Evolutionary conservation across 805 yeast species (phyloP).

Genomic region (Komagataella kurtzmanii): DNA sequence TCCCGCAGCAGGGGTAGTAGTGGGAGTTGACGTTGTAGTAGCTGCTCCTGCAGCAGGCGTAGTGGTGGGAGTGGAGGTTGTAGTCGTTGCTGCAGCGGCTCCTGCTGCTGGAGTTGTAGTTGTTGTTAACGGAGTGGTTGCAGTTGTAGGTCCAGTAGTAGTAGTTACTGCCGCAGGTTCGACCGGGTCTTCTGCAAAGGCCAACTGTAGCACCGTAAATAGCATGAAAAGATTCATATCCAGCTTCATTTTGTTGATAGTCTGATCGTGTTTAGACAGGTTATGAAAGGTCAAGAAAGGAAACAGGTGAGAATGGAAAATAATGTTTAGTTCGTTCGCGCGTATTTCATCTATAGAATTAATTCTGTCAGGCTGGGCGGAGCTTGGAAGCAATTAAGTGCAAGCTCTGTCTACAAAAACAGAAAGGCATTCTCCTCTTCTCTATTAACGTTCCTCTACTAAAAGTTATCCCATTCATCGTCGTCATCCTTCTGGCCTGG

Average conservation of each 20-base stretch:
- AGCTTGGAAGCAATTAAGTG: neutral
- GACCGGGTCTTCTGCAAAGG: neutral
- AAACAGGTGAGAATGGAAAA: neutral
- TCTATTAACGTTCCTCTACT: neutral
- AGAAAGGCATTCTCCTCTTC: neutral
- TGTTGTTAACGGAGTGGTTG: slow-evolving; percentile 3
- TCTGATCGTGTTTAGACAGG: neutral
- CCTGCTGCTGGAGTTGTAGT: slow-evolving; percentile 3
- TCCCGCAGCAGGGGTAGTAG: slow-evolving; percentile 5
- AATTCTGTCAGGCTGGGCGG: neutral
- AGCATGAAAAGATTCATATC: neutral
- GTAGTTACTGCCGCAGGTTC: slow-evolving; percentile 4
- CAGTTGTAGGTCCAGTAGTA: slow-evolving; percentile 4
- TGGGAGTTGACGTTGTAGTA: slow-evolving; percentile 3
- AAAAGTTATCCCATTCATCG: neutral
- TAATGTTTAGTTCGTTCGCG: neutral
- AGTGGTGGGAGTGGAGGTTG: slow-evolving; percentile 4
- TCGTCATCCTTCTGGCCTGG: neutral
- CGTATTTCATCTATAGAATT: neutral
- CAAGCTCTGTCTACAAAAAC: neutral
- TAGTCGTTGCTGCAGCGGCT: slow-evolving; percentile 3
- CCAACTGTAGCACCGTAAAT: neutral
- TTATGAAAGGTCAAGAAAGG: neutral
- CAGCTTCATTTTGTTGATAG: neutral
- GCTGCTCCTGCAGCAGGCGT: slow-evolving; percentile 5